Evolutionary conservation across 345 rosid species (phyloP), one percentile per base, ranked within the genome.

Genomic region (Streptanthus diversifolius): DNA sequence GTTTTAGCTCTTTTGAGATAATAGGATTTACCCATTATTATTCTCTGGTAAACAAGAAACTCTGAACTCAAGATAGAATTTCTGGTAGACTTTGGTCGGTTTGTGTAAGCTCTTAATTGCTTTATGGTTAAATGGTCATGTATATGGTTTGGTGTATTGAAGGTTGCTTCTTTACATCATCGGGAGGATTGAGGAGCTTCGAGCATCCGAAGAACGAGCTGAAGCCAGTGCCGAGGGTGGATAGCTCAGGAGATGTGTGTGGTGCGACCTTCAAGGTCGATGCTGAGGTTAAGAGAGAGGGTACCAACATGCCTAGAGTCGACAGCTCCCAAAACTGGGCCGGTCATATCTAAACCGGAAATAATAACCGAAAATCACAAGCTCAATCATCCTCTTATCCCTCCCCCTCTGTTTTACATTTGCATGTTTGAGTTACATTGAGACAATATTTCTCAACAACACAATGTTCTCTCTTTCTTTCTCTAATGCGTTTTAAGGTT

Each of bases 271-370:
- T 93, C 79, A 83, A 82, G 81, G 97, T 91, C 76, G 97, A 93
- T 71, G 79, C 74, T 0, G 96, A 84, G 70, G 55, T 86, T 13
- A 87, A 89, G 86, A 87, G 87, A 85, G 48, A 78, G 18, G 13
- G 72, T 33, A 83, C 91, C 41, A 82, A 77, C 78, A 91, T 93
- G 91, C 96, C 97, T 4, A 88, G 97, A 80, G 95, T 86, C 62
- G 97, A 88, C 32, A 93, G 98, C 76, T 87, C 95, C 40, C 92
- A 85, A 45, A 87, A 93, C 79, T 90, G 98, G 98, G 92, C 97
- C 45, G 33, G 80, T 65, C 56, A 77, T 72, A 77, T 77, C 63
- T 77, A 72, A 71, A 66, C 51, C 37, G 53, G 62, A 24, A 76
- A 19, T 30, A 13, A 62, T 35, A 53, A 35, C 58, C 30, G 8